Base-by-base conservation (phyloP, 2,329 filamentous ascomycete genomes). In the Colletotrichum incanum region DNA sequence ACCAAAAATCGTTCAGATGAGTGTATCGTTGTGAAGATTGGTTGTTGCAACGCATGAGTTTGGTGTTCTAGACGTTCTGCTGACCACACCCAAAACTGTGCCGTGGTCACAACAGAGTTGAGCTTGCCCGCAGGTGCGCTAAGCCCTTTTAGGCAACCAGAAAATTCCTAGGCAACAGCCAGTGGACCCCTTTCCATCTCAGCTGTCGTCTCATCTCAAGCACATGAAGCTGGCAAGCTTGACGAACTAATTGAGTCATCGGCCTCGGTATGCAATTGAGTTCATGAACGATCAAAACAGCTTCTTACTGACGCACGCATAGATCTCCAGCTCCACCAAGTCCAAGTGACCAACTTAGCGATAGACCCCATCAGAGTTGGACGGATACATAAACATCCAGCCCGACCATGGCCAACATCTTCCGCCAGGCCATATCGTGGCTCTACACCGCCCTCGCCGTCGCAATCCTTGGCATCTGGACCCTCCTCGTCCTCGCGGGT, bases 341-440 rank as follows among this genome's bases (percentile, higher is more conserved):
- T 23, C 23, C 12, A 12, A 3, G 20, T 18, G 28, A 72, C 18
- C 52, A 14, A 18, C 28, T 3, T 31, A 5, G 28, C 28, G 28
- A 3, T 31, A 5, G 28, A 31, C 5, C 28, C 28, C 28, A 31
- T 31, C 28, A 6, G 4, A 31, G 28, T 31, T 31, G 28, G 28
- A 31, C 28, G 28, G 28, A 31, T 31, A n/a, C 20, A 23, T 8
- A 26, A 9, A 6, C 37, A 31, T 37, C 20, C 26, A n/a, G 8
- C 18, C 12, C 26, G 0, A 2, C 49, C 58, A 72, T 72, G 70
- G 60, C 66, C 11, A 50, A 47, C 47, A 34, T 70, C 54, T 65
- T 72, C 66, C 70, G 55, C 28, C 66, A 61, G 8, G 66, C 66
- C 59, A 56, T 37, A n/a, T 72, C 66, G 39, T 70, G 70, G 54